Evolutionary conservation across 2,329 filamentous ascomycete species (phyloP).

Genomic region (Fusarium subtropicale): DNA sequence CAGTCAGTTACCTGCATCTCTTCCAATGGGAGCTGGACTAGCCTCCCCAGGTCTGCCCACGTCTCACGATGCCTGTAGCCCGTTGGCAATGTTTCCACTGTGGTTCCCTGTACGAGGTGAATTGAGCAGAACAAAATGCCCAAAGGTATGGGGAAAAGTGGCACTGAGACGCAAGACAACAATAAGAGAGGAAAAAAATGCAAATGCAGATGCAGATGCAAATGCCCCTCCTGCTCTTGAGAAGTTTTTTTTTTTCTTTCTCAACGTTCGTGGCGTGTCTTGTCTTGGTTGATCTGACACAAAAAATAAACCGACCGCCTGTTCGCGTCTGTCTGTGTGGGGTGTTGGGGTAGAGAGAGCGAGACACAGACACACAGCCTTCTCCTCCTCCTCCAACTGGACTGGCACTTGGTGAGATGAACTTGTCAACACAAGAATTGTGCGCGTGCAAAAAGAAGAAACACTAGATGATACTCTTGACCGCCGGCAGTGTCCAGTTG

Average conservation of each 20-base stretch:
- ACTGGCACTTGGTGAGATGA: slow-evolving; percentile 33
- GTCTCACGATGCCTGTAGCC: slow-evolving; percentile 37
- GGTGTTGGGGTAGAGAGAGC: not conserved
- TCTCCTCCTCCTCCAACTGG: not conserved
- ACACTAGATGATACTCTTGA: slow-evolving; percentile 5
- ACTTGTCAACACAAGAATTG: slow-evolving; percentile 20
- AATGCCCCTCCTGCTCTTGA: not conserved
- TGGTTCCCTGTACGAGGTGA: not conserved
- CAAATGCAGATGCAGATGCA: not conserved
- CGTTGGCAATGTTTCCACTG: not conserved
- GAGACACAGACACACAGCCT: not conserved
- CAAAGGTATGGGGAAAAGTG: slow-evolving; percentile 12
- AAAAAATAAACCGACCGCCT: slow-evolving; percentile 19
- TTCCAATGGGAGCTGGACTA: slow-evolving; percentile 1
- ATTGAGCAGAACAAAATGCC: not conserved
- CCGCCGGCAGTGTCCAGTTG: not conserved
- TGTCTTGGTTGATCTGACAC: slow-evolving; percentile 23
- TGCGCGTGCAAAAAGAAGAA: not conserved
- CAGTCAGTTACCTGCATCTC: slow-evolving; percentile 12
- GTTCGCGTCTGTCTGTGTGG: slow-evolving; percentile 14
- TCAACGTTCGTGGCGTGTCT: slow-evolving; percentile 38
- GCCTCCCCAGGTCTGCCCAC: slow-evolving; percentile 21
- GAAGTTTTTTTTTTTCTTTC: not conserved
- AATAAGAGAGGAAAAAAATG: not conserved
- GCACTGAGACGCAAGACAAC: slow-evolving; percentile 9